Base-by-base conservation (phyloP, 345 rosid genomes). In the Moricandia moricandioides region DNA sequence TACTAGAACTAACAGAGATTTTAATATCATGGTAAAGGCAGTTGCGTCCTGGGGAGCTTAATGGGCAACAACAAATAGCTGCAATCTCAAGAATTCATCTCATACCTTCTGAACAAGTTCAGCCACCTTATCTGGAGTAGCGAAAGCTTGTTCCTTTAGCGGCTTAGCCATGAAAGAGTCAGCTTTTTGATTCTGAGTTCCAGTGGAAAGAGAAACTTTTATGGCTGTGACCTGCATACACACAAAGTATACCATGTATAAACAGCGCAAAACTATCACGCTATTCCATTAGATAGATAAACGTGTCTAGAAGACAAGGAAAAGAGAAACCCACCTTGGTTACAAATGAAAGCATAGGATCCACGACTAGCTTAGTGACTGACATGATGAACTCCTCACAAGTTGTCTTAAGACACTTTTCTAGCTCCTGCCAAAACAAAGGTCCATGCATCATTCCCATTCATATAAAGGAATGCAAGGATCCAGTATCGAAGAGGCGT, bases 341-440 rank as follows among this genome's bases (percentile, higher is more conserved):
- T 16, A 83, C 91, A 82, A 95, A 95, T 31, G 97, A 95, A 80
- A 95, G 99, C 97, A 95, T 88, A 67, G 99, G 99, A 84, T 95
- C 99, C 73, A 92, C 99, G 61, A 92, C 89, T 65, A 87, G 85
- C 84, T 95, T 95, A 49, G 99, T 92, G 75, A 90, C 93, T 64
- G 93, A 83, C 97, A 95, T 92, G 58, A 92, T 95, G 86, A 92
- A 95, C 88, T 95, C 99, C 86, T 95, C 99, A 45, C 97, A 95
- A 43, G 97, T 92, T 71, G 96, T 83, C 85, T 95, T 95, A 2
- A 95, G 84, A 84, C 89, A 90, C 84, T 88, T 95, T 85, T 95
- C 99, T 78, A 92, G 84, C 58, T 95, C 99, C 97, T 95, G 86
- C 79, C 78, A 76, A 65, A 63, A 9, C 35, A 75, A 65, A 56